Conservation (phyloP, 106 monocot species). For the Iris macrosiphon region DNA sequence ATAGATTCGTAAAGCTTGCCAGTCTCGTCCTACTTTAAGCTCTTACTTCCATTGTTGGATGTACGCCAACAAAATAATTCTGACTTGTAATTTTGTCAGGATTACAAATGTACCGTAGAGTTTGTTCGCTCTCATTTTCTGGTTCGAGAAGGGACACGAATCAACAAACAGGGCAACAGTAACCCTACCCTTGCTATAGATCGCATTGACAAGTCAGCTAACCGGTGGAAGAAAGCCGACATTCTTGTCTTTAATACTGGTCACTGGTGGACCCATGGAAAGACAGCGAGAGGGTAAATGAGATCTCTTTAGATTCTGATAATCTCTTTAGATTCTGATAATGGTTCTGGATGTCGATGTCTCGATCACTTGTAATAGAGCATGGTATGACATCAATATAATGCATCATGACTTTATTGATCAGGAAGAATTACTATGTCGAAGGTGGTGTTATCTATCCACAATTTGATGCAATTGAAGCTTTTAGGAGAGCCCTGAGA, state of each 20-base stretch:
- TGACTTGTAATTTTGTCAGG: conserved; percentile 33
- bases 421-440: conserved; percentile 79
- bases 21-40: background rate
- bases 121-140: conserved; percentile 94
- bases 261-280: conserved; percentile 97
- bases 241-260: conserved; percentile 92
- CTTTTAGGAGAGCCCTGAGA: conserved; percentile 63
- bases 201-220: conserved; percentile 71
- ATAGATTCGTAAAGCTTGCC: background rate
- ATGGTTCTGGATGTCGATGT: background rate
- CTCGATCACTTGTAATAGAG: background rate
- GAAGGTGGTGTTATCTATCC: conserved; percentile 74
- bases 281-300: conserved; percentile 82
- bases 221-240: conserved; percentile 80
- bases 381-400: background rate
- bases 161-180: conserved; percentile 46
- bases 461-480: conserved; percentile 70
- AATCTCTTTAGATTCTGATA: background rate
- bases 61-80: background rate
- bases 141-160: conserved; percentile 60
- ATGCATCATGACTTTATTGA: background rate
- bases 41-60: background rate
- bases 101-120: conserved; percentile 78
- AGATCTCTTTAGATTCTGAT: background rate
- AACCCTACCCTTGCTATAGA: conserved; percentile 75